Evolutionary conservation across 768 basidiomycete genomes (phyloP), one percentile per base, ranked within the genome.

Genomic region (Dioszegia aurantiaca): DNA sequence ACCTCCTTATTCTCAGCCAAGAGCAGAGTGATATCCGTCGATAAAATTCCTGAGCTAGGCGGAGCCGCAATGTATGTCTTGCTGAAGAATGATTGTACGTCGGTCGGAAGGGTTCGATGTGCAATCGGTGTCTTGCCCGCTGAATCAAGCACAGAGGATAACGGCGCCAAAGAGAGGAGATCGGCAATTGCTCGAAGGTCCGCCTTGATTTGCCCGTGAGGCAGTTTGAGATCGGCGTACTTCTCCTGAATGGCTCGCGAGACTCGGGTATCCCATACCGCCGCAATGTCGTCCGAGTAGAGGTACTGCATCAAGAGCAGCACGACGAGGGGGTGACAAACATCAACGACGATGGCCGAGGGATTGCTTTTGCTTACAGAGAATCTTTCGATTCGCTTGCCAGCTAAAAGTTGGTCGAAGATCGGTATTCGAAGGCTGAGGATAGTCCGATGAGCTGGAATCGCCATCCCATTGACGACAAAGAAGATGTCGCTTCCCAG

Each of bases 201-300:
- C 11, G 70, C 55, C 76, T 86, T 87, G 45, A 91, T 79, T 16
- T 80, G 79, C 14, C 83, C 75, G 40, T 70, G 55, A 10, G 68
- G 67, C n/a, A 78, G 59, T 37, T 63, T 58, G 9, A 66, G 49
- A 11, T 55, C 59, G 0, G 56, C 43, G 33, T 82, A 78, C 21
- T 80, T 76, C 4, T 66, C 69, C 26, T 80, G 78, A 1, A 87
- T 75, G 1, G 77, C 72, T 0, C 77, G 63, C 4, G 78, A 80
- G 11, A 89, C 80, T 17, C 90, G 83, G 12, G 81, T 80, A 72
- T 98, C 92, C 89, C 91, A 93, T 14, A 92, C 74, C 0, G 89
- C 85, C 11, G 89, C 79, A 1, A 93, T 75, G 39, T 85, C 82
- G 72, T 99, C 94, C 1, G 88, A 82, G 76, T 97, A 97, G n/a